Conservation (phyloP, 495 filamentous ascomycete species). For the Beverwykella pulmonaria region DNA sequence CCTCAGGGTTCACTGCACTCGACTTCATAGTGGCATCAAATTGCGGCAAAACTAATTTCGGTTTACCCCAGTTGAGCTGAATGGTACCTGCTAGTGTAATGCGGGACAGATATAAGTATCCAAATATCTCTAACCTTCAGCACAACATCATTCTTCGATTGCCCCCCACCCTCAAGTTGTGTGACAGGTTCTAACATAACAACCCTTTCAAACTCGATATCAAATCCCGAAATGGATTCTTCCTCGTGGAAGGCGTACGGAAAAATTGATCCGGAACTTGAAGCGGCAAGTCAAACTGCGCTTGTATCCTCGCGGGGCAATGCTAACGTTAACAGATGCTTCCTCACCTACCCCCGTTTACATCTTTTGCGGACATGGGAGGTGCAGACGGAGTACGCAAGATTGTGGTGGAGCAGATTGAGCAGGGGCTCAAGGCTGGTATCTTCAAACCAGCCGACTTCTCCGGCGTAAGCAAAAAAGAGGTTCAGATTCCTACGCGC, state of each 20-base stretch:
- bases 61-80: too few relatives aligned
- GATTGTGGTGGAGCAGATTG: conserved; percentile 2
- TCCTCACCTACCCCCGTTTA: conserved; percentile 9
- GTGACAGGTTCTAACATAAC: too few relatives aligned
- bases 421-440: conserved; percentile 13
- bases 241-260: conserved; percentile 28
- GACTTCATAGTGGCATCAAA: too few relatives aligned
- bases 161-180: too few relatives aligned
- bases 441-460: conserved; percentile 17
- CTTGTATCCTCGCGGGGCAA: neutral
- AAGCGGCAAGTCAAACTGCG: conserved; percentile 15
- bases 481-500: conserved; percentile 28
- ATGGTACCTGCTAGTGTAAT: too few relatives aligned
- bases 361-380: conserved; percentile 14
- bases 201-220: too few relatives aligned
- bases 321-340: conserved; percentile 14
- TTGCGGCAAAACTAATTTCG: too few relatives aligned
- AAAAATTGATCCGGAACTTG: conserved; percentile 33
- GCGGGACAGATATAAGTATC: too few relatives aligned
- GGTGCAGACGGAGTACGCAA: neutral
- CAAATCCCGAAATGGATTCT: conserved; percentile 13
- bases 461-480: conserved; percentile 16
- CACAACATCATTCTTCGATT: too few relatives aligned
- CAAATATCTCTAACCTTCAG: too few relatives aligned
- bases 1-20: too few relatives aligned